Percentiles rank a stretch among this genome's conserved stretches.
These are phyloP conservation scores for Alternaria angustiovoidea DNA, from an alignment of 2,329 filamentous ascomycete species.

Conservation along the genomic window DNA sequence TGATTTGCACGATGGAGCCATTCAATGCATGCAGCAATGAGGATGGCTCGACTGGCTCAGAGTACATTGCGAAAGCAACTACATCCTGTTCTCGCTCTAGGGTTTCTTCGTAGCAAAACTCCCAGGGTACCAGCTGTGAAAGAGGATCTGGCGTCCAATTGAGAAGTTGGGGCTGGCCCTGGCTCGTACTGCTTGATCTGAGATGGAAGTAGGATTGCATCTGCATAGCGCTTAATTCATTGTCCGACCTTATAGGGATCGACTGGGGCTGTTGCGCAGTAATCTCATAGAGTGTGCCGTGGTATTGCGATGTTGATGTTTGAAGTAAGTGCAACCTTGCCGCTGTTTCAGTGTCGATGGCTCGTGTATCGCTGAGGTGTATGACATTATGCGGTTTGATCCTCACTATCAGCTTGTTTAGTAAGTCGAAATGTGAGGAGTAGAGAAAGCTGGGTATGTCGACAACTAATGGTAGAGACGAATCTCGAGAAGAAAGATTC, in stretches of 20 bases:
- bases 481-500: slow-evolving; percentile 52
- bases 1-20: slow-evolving; percentile 73
- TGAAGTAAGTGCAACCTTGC: slow-evolving; percentile 65
- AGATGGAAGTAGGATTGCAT: slow-evolving; percentile 81
- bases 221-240: slow-evolving; percentile 76
- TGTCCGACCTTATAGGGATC: slow-evolving; percentile 63
- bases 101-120: slow-evolving; percentile 65
- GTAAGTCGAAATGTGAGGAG: slow-evolving; percentile 72
- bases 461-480: slow-evolving; percentile 67
- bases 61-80: slow-evolving; percentile 72
- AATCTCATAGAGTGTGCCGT: slow-evolving; percentile 60
- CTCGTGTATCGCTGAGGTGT: slow-evolving; percentile 62
- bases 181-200: slow-evolving; percentile 18
- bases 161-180: slow-evolving; percentile 26
- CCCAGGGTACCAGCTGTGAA: slow-evolving; percentile 65
- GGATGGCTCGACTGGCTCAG: slow-evolving; percentile 67
- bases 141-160: slow-evolving; percentile 66
- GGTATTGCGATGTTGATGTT: slow-evolving; percentile 48
- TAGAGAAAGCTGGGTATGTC: slow-evolving; percentile 80
- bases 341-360: slow-evolving; percentile 63
- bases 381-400: slow-evolving; percentile 69
- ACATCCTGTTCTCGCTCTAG: slow-evolving; percentile 60
- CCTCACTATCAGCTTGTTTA: slow-evolving; percentile 64
- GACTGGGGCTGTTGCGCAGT: slow-evolving; percentile 60
- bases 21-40: slow-evolving; percentile 72